These are phyloP conservation scores for Naganishia friedmannii DNA, from an alignment of 768 basidiomycete genomes.

Conservation along the genomic window DNA sequence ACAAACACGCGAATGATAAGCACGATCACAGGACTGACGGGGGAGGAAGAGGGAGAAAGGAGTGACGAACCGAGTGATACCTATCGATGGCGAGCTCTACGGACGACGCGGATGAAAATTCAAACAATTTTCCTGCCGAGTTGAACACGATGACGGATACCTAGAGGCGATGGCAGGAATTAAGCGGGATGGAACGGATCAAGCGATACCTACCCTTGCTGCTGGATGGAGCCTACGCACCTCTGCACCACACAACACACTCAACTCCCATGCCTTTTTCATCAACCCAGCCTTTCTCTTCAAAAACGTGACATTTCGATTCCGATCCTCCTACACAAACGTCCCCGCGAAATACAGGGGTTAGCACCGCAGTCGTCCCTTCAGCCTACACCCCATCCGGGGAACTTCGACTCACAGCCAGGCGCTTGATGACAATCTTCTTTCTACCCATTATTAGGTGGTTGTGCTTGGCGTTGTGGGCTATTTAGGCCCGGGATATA, in stretches of 20 bases:
- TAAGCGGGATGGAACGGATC: too few species aligned
- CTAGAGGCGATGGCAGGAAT: neutral
- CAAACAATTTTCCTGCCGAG: slow-evolving; percentile 46
- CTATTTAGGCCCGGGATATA: slow-evolving; percentile 10
- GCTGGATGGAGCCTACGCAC: slow-evolving; percentile 31
- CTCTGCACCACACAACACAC: slow-evolving; percentile 49
- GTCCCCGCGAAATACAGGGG: neutral
- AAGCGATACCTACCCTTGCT: neutral
- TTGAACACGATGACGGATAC: slow-evolving; percentile 48
- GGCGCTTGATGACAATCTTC: slow-evolving; percentile 50
- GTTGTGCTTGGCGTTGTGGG: slow-evolving; percentile 18
- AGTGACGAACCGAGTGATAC: slow-evolving; percentile 45
- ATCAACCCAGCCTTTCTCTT: slow-evolving; percentile 52
- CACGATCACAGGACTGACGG: neutral
- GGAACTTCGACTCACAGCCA: slow-evolving; percentile 44
- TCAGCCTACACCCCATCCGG: too few species aligned
- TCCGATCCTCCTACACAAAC: slow-evolving; percentile 45
- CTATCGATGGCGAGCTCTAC: slow-evolving; percentile 46
- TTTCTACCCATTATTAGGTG: slow-evolving; percentile 45
- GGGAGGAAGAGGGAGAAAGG: neutral
- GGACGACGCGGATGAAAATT: slow-evolving; percentile 45
- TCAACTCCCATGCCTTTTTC: slow-evolving; percentile 53
- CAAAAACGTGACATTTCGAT: slow-evolving; percentile 51
- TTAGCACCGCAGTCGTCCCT: neutral
- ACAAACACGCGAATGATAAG: neutral